Base-by-base conservation (phyloP, 192 early-diverging fungal genomes). In the Mortierella alpina region DNA sequence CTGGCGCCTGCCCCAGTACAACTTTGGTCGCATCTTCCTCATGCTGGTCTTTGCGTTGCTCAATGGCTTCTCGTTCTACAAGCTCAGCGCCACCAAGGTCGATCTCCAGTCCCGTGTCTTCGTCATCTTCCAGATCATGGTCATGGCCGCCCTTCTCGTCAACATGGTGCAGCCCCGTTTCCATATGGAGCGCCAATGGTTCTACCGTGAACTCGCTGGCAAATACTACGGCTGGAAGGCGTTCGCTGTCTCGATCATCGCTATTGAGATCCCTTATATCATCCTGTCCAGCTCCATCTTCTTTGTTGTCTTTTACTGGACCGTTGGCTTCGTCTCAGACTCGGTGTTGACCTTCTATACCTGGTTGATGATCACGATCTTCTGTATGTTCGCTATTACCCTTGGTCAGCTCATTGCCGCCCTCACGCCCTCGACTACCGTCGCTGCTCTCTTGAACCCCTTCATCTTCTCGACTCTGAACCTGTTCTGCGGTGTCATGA, bases 1-100 rank as follows among this genome's bases (percentile, higher is more conserved):
- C 84, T 96, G 90, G 90, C 89, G 94, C n/a, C 82, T 90, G 48
- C 89, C 90, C 62, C 79, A 87, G 63, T 96, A 94, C 84, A 96
- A 94, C 84, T 81, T 93, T 68, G 92, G 91, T 45, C 88, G 92
- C 18, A 42, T 80, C 51, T 78, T 92, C 45, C 82, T 87, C 13
- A 84, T 91, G 68, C 73, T 89, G 54, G 83, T 90, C 57, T 75
- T 91, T 53, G 87, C 89, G 6, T 73, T 96, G 13, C 68, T 90
- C 23, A 88, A 91, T 44, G 92, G 92, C 13, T 91, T 96, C 78
- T 89, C 93, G 7, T 96, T 91, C 81, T 92, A 85, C 85, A 87
- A 94, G 63, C 74, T 91, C 13, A 81, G 82, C 45, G 18, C 84
- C 45, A 83, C 90, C 20, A 76, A 87, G 2, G 75, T 83, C 47